A percentile compares a stretch with the other conserved stretches of the same genome.
Conservation (phyloP, 371 early-diverging fungal genomes). For the Zopfochytrium polystomum region DNA sequence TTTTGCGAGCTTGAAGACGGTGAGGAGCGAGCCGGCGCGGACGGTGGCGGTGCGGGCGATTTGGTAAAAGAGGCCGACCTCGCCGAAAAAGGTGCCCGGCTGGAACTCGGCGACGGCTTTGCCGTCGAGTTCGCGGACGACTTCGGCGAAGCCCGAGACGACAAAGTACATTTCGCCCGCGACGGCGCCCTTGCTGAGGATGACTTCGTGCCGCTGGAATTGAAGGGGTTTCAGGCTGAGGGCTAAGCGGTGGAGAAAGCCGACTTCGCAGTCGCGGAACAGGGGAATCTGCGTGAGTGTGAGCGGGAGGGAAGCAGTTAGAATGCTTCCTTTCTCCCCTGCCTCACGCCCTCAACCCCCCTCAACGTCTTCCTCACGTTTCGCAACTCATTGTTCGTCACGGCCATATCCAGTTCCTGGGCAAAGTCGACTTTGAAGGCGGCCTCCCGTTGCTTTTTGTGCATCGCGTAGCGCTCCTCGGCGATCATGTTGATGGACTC, state of each 20-base stretch:
- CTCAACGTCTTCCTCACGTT: constrained; percentile 32
- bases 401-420: constrained; percentile 45
- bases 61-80: constrained; percentile 45
- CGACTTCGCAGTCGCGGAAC: constrained; percentile 44
- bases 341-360: too few species aligned
- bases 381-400: constrained; percentile 45
- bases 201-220: constrained; percentile 31
- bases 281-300: constrained; percentile 36
- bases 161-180: constrained; percentile 51
- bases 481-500: constrained; percentile 40
- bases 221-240: constrained; percentile 41
- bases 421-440: constrained; percentile 43
- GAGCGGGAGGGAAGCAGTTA: too few species aligned
- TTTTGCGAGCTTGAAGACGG: constrained; percentile 44
- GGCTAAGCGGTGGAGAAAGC: constrained; percentile 48
- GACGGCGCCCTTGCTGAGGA: constrained; percentile 42
- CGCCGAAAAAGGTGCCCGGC: constrained; percentile 51
- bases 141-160: constrained; percentile 42
- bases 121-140: constrained; percentile 37
- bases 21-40: constrained; percentile 27
- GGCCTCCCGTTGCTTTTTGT: constrained; percentile 44
- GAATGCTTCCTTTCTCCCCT: too few species aligned
- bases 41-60: constrained; percentile 45
- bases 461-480: constrained; percentile 42
- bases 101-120: constrained; percentile 41